phyloP scores from a whole-genome alignment of 2,329 filamentous ascomycete species.

The Clarireedia homoeocarpa region DNA sequence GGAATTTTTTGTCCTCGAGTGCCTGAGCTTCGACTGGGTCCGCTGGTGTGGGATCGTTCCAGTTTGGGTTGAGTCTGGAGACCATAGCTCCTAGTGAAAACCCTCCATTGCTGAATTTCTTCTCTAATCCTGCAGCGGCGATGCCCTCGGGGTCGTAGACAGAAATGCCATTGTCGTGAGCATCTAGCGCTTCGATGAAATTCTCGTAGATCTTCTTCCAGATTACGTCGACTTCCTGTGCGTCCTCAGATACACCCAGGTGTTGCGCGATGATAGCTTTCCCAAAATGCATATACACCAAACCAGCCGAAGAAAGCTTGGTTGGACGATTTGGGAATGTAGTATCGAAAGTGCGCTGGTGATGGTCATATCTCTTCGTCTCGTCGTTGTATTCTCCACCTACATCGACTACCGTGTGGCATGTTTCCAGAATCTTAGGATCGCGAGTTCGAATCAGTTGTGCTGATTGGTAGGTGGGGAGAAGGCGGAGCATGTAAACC shows the following conservation, averaged over 20 bases:
- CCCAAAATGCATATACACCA: slow-evolving; percentile 95
- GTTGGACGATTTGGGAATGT: slow-evolving; percentile 79
- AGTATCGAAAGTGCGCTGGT: slow-evolving; percentile 83
- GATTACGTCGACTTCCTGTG: slow-evolving; percentile 63
- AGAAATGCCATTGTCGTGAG: slow-evolving; percentile 92
- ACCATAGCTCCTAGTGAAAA: slow-evolving; percentile 84
- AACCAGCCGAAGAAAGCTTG: slow-evolving; percentile 86
- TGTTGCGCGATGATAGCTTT: slow-evolving; percentile 68
- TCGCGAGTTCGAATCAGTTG: slow-evolving; percentile 82
- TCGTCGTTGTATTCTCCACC: slow-evolving; percentile 82
- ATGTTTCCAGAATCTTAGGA: slow-evolving; percentile 64
- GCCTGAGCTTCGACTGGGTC: slow-evolving; percentile 55
- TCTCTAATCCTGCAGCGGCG: slow-evolving; percentile 63
- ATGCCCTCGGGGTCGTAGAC: slow-evolving; percentile 68
- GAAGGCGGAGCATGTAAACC: slow-evolving; percentile 86
- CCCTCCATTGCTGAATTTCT: slow-evolving; percentile 74
- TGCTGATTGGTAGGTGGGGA: slow-evolving; percentile 71
- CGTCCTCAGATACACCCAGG: slow-evolving; percentile 52
- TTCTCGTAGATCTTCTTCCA: slow-evolving; percentile 86
- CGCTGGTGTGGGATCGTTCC: slow-evolving; percentile 57
- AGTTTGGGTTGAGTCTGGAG: slow-evolving; percentile 68
- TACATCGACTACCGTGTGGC: slow-evolving; percentile 97
- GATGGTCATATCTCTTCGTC: slow-evolving; percentile 84
- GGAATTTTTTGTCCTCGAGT: slow-evolving; percentile 75
- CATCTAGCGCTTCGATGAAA: slow-evolving; percentile 93